These are phyloP conservation scores for Helianthus tuberosus DNA, from an alignment of 129 eudicot genomes.

Conservation along the genomic window DNA sequence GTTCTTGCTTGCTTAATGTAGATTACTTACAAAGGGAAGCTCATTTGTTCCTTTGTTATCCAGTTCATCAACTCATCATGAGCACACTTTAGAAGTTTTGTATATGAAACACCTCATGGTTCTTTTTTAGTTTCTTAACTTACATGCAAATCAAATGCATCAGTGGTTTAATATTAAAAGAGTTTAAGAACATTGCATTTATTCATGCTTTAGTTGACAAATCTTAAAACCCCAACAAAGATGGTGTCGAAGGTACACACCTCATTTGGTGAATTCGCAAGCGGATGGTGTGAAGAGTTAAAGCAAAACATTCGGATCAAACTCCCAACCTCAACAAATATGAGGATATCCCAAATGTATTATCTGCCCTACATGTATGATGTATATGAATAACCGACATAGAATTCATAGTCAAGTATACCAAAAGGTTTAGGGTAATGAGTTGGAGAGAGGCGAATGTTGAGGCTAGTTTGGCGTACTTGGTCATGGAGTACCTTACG, in stretches of 20 bases:
- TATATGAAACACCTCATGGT: too few relatives aligned
- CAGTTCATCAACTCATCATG: too few relatives aligned
- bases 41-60: too few relatives aligned
- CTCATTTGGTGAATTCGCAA: background rate
- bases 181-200: too few relatives aligned
- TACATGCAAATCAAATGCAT: too few relatives aligned
- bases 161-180: too few relatives aligned
- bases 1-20: too few relatives aligned
- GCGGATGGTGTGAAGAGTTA: background rate
- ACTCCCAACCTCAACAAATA: background rate
- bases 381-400: background rate
- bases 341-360: background rate
- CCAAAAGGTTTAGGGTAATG: background rate
- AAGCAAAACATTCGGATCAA: background rate
- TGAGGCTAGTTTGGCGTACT: background rate
- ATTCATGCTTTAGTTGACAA: too few relatives aligned
- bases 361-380: background rate
- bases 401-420: background rate
- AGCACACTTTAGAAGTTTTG: too few relatives aligned
- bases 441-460: background rate
- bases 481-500: background rate
- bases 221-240: background rate
- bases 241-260: background rate
- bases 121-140: too few relatives aligned
- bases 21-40: too few relatives aligned